Percentiles rank a stretch among this genome's conserved stretches.
Conservation (phyloP, 2,329 filamentous ascomycete species). For the Fusarium continuum region DNA sequence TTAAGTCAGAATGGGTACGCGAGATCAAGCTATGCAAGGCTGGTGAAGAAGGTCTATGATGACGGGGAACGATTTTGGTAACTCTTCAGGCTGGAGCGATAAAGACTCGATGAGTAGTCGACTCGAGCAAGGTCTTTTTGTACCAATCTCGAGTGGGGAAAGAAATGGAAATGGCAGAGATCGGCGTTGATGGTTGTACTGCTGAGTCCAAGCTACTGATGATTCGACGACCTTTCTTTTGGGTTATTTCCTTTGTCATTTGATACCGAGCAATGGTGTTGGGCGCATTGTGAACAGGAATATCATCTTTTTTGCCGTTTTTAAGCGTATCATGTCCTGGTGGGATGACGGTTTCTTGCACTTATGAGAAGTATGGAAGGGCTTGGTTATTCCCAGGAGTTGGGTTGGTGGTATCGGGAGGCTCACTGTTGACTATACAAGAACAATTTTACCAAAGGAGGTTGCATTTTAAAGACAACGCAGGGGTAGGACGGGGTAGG, state of each 20-base stretch:
- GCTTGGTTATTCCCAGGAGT: slow-evolving; percentile 20
- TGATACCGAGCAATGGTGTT: slow-evolving; percentile 48
- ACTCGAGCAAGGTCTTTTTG: not conserved
- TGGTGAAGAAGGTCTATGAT: slow-evolving; percentile 89
- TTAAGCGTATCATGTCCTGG: slow-evolving; percentile 24
- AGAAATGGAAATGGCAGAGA: slow-evolving; percentile 30
- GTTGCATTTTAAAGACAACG: slow-evolving; percentile 31
- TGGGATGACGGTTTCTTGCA: slow-evolving; percentile 12
- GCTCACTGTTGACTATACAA: slow-evolving; percentile 16
- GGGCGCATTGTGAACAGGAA: slow-evolving; percentile 44
- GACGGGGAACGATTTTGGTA: not conserved
- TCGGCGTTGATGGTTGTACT: slow-evolving; percentile 14
- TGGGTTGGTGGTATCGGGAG: slow-evolving; percentile 18
- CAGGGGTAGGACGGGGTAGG: slow-evolving; percentile 8
- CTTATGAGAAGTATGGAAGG: slow-evolving; percentile 12
- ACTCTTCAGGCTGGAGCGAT: not conserved
- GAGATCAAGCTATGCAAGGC: slow-evolving; percentile 98
- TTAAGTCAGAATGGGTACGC: slow-evolving; percentile 98
- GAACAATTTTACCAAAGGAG: slow-evolving; percentile 10
- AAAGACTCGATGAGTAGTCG: slow-evolving; percentile 5
- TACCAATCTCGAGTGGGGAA: slow-evolving; percentile 12
- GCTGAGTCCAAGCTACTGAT: slow-evolving; percentile 33
- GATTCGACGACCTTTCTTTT: slow-evolving; percentile 41
- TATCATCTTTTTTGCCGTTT: slow-evolving; percentile 20
- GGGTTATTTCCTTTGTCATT: slow-evolving; percentile 41